Evolutionary conservation across 768 basidiomycete species (phyloP), one percentile per base, ranked within the genome.

Genomic region (Trametes coccinea): DNA sequence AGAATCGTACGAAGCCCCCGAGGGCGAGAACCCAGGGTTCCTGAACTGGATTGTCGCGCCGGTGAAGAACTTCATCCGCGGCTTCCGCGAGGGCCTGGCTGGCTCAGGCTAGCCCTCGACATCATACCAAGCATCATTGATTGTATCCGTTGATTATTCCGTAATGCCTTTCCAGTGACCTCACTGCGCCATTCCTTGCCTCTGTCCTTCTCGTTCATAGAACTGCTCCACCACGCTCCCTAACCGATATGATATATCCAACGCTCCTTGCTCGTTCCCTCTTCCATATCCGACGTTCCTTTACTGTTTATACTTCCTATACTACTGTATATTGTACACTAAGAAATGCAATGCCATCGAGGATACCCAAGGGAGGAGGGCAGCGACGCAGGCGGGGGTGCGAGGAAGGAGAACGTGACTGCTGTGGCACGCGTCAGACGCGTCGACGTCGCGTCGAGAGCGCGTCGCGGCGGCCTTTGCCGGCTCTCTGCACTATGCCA

Each of bases 41-140:
- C 68, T 85, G 55, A 82, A 82, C 37, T 88, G 84, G 87, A 78
- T 89, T 67, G 73, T 83, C 71, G 75, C 82, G 43, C 87, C 88
- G 5, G 77, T 88, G 72, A 80, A 82, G 68, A 82, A 84, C 5
- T 88, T 90, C 70, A 77, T 85, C 56, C 80, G 82, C 63, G 88
- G 87, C 17, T 88, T 90, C 75, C 82, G 82, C 65, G 86, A 88
- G 73, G 66, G 66, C 8, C 50, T 69, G 41, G 56, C 66, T 41
- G 63, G 63, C 13, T 53, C 57, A 51, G 52, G 16, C 29, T 17
- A n/a, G 41, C n/a, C 5, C 39, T 30, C 11, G 11, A n/a, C 43
- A 1, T 11, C 31, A 13, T 29, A 16, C 16, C 16, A 8, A n/a
- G 4, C 31, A 46, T 4, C 31, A 43, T 5, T 14, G 4, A 8